These are phyloP conservation scores for Albatrellus sp. DNA, from an alignment of 1,284 basidiomycete species.

Conservation along the genomic window DNA sequence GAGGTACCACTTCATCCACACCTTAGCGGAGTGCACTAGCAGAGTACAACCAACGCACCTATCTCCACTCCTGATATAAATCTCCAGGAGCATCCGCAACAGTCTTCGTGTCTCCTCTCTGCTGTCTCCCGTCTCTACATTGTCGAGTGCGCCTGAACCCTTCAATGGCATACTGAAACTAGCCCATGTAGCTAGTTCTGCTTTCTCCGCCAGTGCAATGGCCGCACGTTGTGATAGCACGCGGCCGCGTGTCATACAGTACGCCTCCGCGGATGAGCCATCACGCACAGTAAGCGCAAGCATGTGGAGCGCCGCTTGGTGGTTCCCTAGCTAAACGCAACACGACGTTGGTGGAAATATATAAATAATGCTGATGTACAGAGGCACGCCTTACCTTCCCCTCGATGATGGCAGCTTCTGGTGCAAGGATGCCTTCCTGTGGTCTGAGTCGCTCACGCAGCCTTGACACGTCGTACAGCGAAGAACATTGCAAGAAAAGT, in stretches of 20 bases:
- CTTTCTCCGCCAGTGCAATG: slow-evolving; percentile 34
- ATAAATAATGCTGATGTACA: not conserved
- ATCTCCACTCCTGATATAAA: slow-evolving; percentile 69
- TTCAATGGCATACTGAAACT: slow-evolving; percentile 11
- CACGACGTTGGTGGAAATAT: not conserved
- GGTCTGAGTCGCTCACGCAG: slow-evolving; percentile 37
- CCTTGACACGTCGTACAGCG: slow-evolving; percentile 44
- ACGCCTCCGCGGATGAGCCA: slow-evolving; percentile 57
- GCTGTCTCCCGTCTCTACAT: slow-evolving; percentile 23
- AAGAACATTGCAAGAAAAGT: slow-evolving; percentile 69
- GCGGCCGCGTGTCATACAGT: slow-evolving; percentile 57
- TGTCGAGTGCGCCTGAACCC: slow-evolving; percentile 8
- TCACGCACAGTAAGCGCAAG: slow-evolving; percentile 58
- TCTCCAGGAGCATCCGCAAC: slow-evolving; percentile 60
- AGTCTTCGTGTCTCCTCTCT: slow-evolving; percentile 36
- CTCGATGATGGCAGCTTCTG: slow-evolving; percentile 72
- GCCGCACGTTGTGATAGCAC: slow-evolving; percentile 56
- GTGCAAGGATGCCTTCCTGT: slow-evolving; percentile 39
- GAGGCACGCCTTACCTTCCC: slow-evolving; percentile 47
- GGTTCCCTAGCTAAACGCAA: slow-evolving; percentile 40
- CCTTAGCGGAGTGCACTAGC: not conserved
- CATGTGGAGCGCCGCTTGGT: slow-evolving; percentile 51
- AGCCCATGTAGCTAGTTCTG: slow-evolving; percentile 30
- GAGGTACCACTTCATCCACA: not conserved
- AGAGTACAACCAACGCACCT: slow-evolving; percentile 16